Evolutionary conservation across 2,329 filamentous ascomycete species (phyloP), one percentile per base, ranked within the genome.

Genomic region (Juglanconis juglandina): DNA sequence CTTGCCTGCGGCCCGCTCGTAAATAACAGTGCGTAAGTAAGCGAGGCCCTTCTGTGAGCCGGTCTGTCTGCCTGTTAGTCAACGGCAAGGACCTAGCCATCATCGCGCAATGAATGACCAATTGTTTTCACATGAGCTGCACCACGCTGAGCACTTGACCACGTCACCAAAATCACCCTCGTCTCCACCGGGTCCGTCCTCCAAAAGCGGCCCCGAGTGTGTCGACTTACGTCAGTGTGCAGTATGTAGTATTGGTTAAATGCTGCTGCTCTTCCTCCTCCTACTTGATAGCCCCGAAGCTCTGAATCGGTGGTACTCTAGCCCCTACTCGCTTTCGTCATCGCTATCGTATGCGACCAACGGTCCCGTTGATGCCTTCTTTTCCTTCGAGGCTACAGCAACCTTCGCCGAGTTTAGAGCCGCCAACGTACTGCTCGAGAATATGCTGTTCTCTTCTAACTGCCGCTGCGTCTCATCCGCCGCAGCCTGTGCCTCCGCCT

Each of bases 321-420:
- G 37, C 10, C 34, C 35, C 34, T 52, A 61, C 34, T 63, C 61
- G 55, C 61, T 63, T 69, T 81, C 76, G 59, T 80, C 89, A 63
- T 96, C 93, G 71, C 92, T 97, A 59, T 87, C 92, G 70, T 99
- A 99, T 33, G 84, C 90, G 24, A 97, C 95, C 65, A 98, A 76
- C 6, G 92, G 90, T 1, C 91, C 91, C 17, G 83, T 74, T 34
- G 85, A 65, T 9, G 73, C 76, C 34, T 81, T 76, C 56, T 86
- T 81, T 32, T 79, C 74, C 70, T 83, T 85, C 37, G 80, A 78
- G 47, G 83, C 78, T 53, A 86, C 78, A 8, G 81, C 73, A 3
- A 85, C 78, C 65, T 81, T 79, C 58, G 81, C 77, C 64, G 78
- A 77, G 69, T 87, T 88, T 60, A 99, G 75, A 2, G 92, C 92